Evolutionary conservation across 73 alveolate genomes (phyloP).

Genomic region (Tetrahymena elliotti): DNA sequence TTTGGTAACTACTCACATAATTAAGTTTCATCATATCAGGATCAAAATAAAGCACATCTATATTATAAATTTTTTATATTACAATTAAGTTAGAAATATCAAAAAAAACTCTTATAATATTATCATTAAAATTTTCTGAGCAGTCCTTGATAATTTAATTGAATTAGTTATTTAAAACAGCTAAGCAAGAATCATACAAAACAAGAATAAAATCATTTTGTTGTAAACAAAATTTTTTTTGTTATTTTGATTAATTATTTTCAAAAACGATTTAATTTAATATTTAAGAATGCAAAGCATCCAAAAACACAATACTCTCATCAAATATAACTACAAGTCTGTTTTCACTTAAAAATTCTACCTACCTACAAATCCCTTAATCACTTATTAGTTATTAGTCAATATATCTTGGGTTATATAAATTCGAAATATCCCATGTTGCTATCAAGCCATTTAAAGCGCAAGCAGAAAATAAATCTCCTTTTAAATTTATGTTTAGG

Average conservation of each 20-base stretch:
- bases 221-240: background rate
- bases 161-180: background rate
- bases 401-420: background rate
- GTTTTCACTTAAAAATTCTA: background rate
- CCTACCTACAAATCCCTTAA: background rate
- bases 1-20: background rate
- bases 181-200: background rate
- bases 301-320: background rate
- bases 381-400: background rate
- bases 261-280: background rate
- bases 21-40: background rate
- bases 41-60: background rate
- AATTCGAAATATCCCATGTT: background rate
- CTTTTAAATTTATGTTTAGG: background rate
- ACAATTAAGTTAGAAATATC: background rate
- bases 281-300: background rate
- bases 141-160: background rate
- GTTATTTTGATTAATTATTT: background rate
- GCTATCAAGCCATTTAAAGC: background rate
- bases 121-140: background rate
- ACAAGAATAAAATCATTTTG: background rate
- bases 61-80: background rate
- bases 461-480: background rate
- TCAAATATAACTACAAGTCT: background rate
- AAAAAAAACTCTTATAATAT: background rate